phyloP scores from a whole-genome alignment of 2,329 filamentous ascomycete genomes.

The Rhynchosporium graminicola region DNA sequence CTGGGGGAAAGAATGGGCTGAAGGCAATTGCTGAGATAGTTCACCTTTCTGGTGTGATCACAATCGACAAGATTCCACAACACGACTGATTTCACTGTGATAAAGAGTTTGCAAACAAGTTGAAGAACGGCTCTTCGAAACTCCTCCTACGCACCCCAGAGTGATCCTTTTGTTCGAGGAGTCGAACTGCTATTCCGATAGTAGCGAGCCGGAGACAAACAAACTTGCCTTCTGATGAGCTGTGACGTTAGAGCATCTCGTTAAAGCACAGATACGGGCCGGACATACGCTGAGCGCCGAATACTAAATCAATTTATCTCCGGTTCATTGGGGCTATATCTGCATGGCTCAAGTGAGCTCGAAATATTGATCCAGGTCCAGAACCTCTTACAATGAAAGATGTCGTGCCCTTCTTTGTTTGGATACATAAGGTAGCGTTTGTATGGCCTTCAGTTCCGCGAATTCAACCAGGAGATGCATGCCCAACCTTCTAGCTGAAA shows the following conservation, averaged over 20 bases:
- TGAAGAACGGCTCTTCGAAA: conserved; percentile 37
- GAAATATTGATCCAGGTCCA: neutral
- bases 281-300: conserved; percentile 46
- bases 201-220: conserved; percentile 43
- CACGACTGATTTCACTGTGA: conserved; percentile 30
- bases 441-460: too few relatives aligned
- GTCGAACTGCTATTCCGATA: conserved; percentile 40
- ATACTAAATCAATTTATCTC: neutral
- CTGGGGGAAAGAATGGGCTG: conserved; percentile 32
- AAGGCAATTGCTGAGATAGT: conserved; percentile 40
- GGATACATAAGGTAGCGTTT: too few relatives aligned
- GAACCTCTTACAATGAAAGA: neutral
- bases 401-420: too few relatives aligned
- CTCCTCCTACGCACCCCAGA: conserved; percentile 40
- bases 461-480: too few relatives aligned
- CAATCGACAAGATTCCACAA: conserved; percentile 39
- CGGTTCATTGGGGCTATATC: neutral
- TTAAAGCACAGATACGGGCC: conserved; percentile 70
- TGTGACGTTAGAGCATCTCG: conserved; percentile 58
- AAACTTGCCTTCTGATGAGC: conserved; percentile 61
- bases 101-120: conserved; percentile 10
- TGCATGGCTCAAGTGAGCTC: conserved; percentile 1
- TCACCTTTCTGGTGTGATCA: conserved; percentile 37
- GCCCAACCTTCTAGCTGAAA: too few relatives aligned
- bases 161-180: conserved; percentile 40